Percentiles rank a stretch among this genome's conserved stretches.
These are phyloP conservation scores for Coemansia asiatica DNA, from an alignment of 192 early-diverging fungal species.

Conservation along the genomic window DNA sequence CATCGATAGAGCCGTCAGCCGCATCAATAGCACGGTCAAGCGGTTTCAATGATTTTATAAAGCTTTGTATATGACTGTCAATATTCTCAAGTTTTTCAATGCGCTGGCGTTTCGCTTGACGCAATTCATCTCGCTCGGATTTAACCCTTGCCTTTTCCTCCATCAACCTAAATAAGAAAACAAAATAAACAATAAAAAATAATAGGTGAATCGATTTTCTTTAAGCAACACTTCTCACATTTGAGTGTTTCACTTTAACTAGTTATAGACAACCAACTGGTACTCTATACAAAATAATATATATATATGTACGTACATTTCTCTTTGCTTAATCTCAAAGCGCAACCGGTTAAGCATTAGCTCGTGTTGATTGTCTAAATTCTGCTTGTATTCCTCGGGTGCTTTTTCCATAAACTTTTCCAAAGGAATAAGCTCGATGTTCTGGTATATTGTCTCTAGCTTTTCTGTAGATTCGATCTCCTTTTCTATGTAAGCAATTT, in stretches of 20 bases:
- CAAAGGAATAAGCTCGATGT: constrained; percentile 36
- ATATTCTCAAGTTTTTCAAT: constrained; percentile 48
- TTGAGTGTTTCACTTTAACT: neutral
- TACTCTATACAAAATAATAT: neutral
- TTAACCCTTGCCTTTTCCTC: constrained; percentile 18
- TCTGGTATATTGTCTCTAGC: constrained; percentile 53
- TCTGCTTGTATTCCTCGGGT: constrained; percentile 30
- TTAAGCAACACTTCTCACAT: neutral
- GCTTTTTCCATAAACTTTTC: constrained; percentile 29
- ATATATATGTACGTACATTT: constrained; percentile 13
- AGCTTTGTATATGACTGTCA: constrained; percentile 34
- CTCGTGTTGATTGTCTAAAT: constrained; percentile 37
- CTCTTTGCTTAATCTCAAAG: constrained; percentile 48
- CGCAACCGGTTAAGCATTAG: constrained; percentile 51
- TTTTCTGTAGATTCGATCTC: constrained; percentile 44
- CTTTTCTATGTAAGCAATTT: constrained; percentile 35
- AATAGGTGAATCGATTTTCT: neutral
- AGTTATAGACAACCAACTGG: too few species aligned
- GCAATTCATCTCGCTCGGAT: constrained; percentile 35
- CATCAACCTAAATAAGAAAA: constrained; percentile 21
- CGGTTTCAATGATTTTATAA: constrained; percentile 31
- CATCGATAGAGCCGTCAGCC: constrained; percentile 1
- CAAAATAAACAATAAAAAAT: neutral
- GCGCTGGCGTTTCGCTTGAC: constrained; percentile 36
- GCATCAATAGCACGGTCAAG: constrained; percentile 28